A percentile compares a stretch with the other conserved stretches of the same genome.
These are phyloP conservation scores for Parmelia sp. DNA, from an alignment of 495 filamentous ascomycete species.

Conservation along the genomic window DNA sequence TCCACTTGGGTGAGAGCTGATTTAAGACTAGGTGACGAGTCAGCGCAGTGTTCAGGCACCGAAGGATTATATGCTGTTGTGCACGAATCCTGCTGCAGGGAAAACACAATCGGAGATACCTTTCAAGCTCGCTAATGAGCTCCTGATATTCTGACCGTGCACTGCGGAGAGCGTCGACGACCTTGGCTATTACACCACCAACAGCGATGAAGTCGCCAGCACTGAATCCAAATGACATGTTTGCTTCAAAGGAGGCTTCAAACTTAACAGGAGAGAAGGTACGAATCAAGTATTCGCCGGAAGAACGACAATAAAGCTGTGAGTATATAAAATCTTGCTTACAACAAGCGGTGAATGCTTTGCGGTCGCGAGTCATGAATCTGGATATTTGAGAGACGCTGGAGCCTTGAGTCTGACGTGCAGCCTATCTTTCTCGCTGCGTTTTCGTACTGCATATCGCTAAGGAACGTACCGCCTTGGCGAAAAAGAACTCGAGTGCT, in stretches of 20 bases:
- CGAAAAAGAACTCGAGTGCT: too few species aligned
- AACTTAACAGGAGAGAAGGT: background rate
- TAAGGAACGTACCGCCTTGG: too few species aligned
- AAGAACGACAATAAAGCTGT: background rate
- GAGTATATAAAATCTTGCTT: background rate
- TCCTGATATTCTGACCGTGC: constrained; percentile 22
- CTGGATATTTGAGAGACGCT: too few species aligned
- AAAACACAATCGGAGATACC: background rate
- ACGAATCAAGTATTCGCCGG: background rate
- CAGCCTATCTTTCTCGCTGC: too few species aligned
- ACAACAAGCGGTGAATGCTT: background rate
- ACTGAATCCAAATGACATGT: constrained; percentile 12
- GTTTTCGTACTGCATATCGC: too few species aligned
- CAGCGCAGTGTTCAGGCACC: background rate
- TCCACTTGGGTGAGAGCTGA: constrained; percentile 18
- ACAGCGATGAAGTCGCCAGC: constrained; percentile 28
- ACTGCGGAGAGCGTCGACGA: constrained; percentile 8
- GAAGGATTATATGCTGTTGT: background rate
- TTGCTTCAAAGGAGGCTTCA: background rate
- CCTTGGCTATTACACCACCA: constrained; percentile 17
- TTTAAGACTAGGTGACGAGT: constrained; percentile 7
- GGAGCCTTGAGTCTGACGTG: too few species aligned
- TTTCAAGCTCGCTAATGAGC: constrained; percentile 19
- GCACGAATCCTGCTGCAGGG: background rate
- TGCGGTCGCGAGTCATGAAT: background rate